Conservation (phyloP, 768 basidiomycete species). For the Infundibulicybe gibba region DNA sequence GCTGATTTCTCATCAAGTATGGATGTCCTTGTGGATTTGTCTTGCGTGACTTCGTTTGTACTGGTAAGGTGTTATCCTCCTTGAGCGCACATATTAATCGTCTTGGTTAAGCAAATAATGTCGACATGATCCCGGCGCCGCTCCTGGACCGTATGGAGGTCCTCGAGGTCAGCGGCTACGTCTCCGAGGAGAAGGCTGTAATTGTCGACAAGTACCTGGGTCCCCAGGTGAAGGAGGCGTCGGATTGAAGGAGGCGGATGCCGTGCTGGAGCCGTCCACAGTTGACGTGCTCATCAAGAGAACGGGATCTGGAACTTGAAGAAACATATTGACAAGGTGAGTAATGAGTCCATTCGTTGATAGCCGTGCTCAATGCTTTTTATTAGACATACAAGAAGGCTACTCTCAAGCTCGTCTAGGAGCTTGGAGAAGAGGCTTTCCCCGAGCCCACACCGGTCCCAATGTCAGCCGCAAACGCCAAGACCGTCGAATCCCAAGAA, state of each 20-base stretch:
- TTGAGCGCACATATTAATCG: neutral
- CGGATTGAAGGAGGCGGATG: constrained; percentile 86
- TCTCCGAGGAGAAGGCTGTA: constrained; percentile 86
- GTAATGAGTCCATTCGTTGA: constrained; percentile 1
- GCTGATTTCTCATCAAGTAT: constrained; percentile 49
- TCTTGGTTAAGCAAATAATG: constrained; percentile 65
- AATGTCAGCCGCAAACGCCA: constrained; percentile 9
- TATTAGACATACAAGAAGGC: constrained; percentile 93
- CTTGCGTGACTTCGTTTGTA: constrained; percentile 97
- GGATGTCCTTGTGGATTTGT: constrained; percentile 96
- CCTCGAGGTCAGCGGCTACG: constrained; percentile 91
- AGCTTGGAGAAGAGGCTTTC: constrained; percentile 83
- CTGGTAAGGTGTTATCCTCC: constrained; percentile 25
- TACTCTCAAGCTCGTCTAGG: constrained; percentile 85
- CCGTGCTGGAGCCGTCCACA: constrained; percentile 69
- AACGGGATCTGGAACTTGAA: constrained; percentile 96
- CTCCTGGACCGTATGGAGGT: constrained; percentile 96
- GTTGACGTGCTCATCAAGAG: constrained; percentile 93
- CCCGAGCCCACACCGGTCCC: constrained; percentile 52
- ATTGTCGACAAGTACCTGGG: constrained; percentile 87
- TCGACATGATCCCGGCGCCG: constrained; percentile 92
- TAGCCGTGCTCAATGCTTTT: neutral
- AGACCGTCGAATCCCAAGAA: constrained; percentile 50
- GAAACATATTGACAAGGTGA: constrained; percentile 97
- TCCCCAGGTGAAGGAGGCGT: constrained; percentile 92